Conservation (phyloP, 768 basidiomycete genomes). For the Hericium erinaceus region DNA sequence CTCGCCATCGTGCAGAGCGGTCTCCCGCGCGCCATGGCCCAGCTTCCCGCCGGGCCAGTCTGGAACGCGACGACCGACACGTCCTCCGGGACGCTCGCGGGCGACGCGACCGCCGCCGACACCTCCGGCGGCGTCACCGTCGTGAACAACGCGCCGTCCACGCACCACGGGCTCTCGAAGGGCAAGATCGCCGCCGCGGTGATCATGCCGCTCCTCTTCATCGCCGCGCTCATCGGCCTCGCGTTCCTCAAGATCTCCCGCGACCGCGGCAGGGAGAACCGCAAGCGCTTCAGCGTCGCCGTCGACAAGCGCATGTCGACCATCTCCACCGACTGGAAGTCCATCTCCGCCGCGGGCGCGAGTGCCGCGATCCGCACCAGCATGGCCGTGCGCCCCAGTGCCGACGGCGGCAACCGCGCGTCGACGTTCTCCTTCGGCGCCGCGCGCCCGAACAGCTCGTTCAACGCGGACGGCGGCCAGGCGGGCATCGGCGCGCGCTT, state of each 20-base stretch:
- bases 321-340: constrained; percentile 71
- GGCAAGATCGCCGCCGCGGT: constrained; percentile 61
- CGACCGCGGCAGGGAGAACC: constrained; percentile 37
- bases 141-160: constrained; percentile 25
- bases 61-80: constrained; percentile 55
- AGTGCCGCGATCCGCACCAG: constrained; percentile 64
- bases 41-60: constrained; percentile 57
- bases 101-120: constrained; percentile 28
- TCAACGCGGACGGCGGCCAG: constrained; percentile 36
- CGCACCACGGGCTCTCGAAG: constrained; percentile 24
- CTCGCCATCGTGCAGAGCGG: constrained; percentile 47
- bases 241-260: constrained; percentile 49
- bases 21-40: constrained; percentile 39
- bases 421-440: constrained; percentile 49
- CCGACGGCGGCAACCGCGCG: constrained; percentile 29
- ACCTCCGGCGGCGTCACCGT: constrained; percentile 31
- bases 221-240: constrained; percentile 32
- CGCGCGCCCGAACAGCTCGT: constrained; percentile 36
- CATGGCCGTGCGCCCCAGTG: constrained; percentile 34
- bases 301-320: constrained; percentile 81
- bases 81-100: constrained; percentile 27
- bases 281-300: constrained; percentile 50
- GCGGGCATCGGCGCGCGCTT: constrained; percentile 31
- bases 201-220: constrained; percentile 51
- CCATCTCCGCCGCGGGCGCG: constrained; percentile 60